Evolutionary conservation across 1,284 basidiomycete genomes (phyloP).

Genomic region (Prillingera fragicola): DNA sequence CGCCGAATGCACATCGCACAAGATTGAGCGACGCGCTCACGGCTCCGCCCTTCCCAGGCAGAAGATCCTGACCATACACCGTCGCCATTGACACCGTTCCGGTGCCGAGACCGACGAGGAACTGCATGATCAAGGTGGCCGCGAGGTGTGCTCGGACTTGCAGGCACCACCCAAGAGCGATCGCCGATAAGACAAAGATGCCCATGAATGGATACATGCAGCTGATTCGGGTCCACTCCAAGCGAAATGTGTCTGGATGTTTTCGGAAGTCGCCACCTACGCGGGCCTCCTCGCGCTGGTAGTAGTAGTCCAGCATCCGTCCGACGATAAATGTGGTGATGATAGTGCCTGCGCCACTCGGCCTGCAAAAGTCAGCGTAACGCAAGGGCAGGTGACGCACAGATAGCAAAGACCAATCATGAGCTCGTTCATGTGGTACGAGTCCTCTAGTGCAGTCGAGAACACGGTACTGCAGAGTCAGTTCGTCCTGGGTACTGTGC

Average conservation of each 20-base stretch:
- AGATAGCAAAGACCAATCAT: constrained; percentile 47
- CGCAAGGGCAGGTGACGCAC: constrained; percentile 19
- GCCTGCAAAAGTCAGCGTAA: constrained; percentile 24
- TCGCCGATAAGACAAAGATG: constrained; percentile 22
- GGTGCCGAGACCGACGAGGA: constrained; percentile 38
- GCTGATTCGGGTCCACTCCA: constrained; percentile 34
- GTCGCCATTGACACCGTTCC: constrained; percentile 32
- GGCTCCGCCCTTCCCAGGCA: constrained; percentile 41
- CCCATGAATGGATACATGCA: constrained; percentile 31
- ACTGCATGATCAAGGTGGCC: constrained; percentile 29
- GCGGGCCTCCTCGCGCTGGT: constrained; percentile 33
- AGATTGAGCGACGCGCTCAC: constrained; percentile 46
- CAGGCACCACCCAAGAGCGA: constrained; percentile 38
- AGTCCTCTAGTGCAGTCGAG: constrained; percentile 40
- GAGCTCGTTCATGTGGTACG: constrained; percentile 40
- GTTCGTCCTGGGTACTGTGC: background rate
- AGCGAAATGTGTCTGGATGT: constrained; percentile 32
- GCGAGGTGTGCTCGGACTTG: constrained; percentile 32
- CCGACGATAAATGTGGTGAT: constrained; percentile 35
- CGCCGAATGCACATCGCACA: constrained; percentile 44
- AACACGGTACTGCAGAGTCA: constrained; percentile 28
- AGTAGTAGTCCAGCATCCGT: constrained; percentile 40
- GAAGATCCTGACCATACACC: constrained; percentile 43
- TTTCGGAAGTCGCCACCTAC: constrained; percentile 39
- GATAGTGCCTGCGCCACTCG: constrained; percentile 39